A percentile compares a stretch with the other conserved stretches of the same genome.
phyloP scores from a whole-genome alignment of 2,329 filamentous ascomycete genomes.

The Ascochyta koolunga region DNA sequence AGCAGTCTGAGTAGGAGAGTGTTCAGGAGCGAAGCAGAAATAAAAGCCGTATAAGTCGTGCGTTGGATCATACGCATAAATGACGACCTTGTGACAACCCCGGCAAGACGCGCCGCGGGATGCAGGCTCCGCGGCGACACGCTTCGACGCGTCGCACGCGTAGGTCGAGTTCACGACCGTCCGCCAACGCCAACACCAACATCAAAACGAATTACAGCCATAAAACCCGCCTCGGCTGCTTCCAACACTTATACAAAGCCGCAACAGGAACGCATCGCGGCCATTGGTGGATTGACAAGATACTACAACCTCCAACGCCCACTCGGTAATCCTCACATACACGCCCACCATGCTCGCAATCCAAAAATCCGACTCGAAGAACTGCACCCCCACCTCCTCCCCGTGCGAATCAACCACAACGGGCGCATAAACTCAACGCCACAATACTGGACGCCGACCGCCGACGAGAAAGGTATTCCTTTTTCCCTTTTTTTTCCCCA shows the following conservation, averaged over 20 bases:
- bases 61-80: too few species aligned
- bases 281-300: too few species aligned
- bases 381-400: slow-evolving; percentile 74
- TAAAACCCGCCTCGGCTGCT: too few species aligned
- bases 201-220: too few species aligned
- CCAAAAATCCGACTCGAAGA: slow-evolving; percentile 39
- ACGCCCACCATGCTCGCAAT: slow-evolving; percentile 53
- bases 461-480: slow-evolving; percentile 51
- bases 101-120: slow-evolving; percentile 1
- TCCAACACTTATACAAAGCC: too few species aligned
- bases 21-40: neutral
- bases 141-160: slow-evolving; percentile 16
- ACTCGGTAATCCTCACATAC: neutral
- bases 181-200: too few species aligned
- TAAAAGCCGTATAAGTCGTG: too few species aligned
- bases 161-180: too few species aligned
- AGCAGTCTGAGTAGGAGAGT: too few species aligned
- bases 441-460: slow-evolving; percentile 72
- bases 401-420: slow-evolving; percentile 79
- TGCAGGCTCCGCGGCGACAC: slow-evolving; percentile 19
- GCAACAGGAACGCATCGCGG: too few species aligned
- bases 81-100: neutral
- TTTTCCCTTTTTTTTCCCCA: too few species aligned
- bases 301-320: too few species aligned
- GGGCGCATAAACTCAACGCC: slow-evolving; percentile 69